Conservation (phyloP, 116 monocot species). For the Zostera marina region DNA sequence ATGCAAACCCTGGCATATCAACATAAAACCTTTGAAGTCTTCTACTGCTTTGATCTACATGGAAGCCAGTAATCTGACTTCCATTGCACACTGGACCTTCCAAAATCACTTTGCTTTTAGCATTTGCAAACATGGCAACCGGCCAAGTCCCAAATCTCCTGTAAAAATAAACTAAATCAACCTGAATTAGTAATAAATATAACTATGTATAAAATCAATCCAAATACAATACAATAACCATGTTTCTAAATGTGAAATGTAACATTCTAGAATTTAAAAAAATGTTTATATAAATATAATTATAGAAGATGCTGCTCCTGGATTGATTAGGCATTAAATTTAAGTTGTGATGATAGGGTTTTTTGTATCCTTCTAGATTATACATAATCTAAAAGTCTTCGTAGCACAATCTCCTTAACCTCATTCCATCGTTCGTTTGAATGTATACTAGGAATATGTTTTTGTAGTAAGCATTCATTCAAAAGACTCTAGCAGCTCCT, state of each 20-base stretch:
- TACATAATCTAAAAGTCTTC: not conserved
- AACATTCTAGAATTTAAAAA: too few relatives aligned
- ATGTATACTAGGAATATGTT: not conserved
- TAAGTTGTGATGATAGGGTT: not conserved
- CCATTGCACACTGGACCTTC: constrained; percentile 92
- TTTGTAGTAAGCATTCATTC: not conserved
- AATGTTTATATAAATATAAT: too few relatives aligned
- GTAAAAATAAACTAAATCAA: constrained; percentile 5
- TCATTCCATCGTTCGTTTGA: not conserved
- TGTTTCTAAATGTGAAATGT: not conserved
- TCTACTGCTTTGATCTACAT: constrained; percentile 74
- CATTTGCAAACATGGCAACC: constrained; percentile 63
- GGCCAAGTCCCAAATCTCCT: constrained; percentile 97
- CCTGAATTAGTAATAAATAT: not conserved
- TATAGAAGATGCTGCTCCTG: too few relatives aligned
- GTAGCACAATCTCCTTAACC: not conserved
- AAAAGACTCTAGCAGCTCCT: not conserved
- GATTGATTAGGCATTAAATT: too few relatives aligned
- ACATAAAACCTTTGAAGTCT: constrained; percentile 81
- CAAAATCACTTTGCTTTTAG: constrained; percentile 47
- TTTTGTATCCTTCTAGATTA: not conserved
- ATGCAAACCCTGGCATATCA: constrained; percentile 98
- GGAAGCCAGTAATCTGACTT: constrained; percentile 75
- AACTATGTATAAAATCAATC: not conserved
- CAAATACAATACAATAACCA: not conserved